Percentiles rank a stretch among this genome's conserved stretches.
These are phyloP conservation scores for Apiotrichum sp. DNA, from an alignment of 1,284 basidiomycete species.

Conservation along the genomic window DNA sequence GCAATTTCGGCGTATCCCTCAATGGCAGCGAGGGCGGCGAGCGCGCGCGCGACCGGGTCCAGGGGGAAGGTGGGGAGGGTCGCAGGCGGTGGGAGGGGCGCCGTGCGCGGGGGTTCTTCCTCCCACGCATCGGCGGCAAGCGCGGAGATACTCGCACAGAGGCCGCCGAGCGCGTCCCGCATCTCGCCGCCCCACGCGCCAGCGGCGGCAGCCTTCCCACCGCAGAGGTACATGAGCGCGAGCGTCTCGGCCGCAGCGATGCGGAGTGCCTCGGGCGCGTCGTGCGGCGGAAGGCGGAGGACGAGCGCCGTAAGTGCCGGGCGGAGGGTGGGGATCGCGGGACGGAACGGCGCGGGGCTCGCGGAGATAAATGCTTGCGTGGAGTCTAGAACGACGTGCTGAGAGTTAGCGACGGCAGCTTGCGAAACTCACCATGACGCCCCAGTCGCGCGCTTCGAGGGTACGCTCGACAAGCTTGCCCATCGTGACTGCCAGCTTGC, in stretches of 20 bases:
- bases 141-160: conserved; percentile 21
- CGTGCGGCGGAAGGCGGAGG: conserved; percentile 19
- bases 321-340: conserved; percentile 26
- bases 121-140: conserved; percentile 34
- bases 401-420: no score
- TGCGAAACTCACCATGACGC: conserved; percentile 19
- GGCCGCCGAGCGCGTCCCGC: conserved; percentile 29
- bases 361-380: conserved; percentile 28
- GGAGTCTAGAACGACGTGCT: conserved; percentile 19
- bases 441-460: conserved; percentile 20
- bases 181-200: conserved; percentile 35
- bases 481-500: conserved; percentile 36
- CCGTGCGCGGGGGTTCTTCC: conserved; percentile 22
- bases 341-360: conserved; percentile 40
- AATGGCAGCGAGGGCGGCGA: conserved; percentile 19
- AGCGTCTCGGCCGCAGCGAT: conserved; percentile 23
- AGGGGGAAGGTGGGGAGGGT: conserved; percentile 20
- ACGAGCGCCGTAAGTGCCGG: conserved; percentile 24
- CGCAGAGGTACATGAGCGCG: conserved; percentile 32
- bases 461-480: conserved; percentile 28
- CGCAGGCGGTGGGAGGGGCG: conserved; percentile 6
- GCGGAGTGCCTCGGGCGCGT: conserved; percentile 2
- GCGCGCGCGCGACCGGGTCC: conserved; percentile 25
- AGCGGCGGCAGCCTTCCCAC: conserved; percentile 39
- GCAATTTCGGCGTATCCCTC: conserved; percentile 33